A percentile compares a stretch with the other conserved stretches of the same genome.
Conservation (phyloP, 2,329 filamentous ascomycete genomes). For the Calonectria fujianensis region DNA sequence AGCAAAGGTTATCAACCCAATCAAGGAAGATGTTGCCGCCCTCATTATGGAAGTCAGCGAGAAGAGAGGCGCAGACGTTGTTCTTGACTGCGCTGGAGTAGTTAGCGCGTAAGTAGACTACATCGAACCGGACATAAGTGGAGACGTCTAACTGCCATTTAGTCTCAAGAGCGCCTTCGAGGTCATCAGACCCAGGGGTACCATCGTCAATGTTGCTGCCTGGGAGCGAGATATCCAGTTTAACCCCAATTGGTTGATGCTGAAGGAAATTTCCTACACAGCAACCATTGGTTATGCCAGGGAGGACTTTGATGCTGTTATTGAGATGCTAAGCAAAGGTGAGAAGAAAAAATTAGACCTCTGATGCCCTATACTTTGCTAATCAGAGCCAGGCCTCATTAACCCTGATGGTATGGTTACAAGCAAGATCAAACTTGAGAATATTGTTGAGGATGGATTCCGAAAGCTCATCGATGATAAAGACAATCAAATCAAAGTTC, state of each 20-base stretch:
- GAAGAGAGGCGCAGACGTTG: conserved; percentile 4
- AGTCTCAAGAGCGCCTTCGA: not conserved
- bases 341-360: not conserved
- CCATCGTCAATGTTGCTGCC: not conserved
- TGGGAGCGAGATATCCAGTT: conserved; percentile 10
- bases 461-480: conserved; percentile 5
- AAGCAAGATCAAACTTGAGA: conserved; percentile 8
- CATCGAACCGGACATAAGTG: no score
- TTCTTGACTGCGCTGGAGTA: conserved; percentile 6
- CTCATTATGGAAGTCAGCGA: not conserved
- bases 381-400: not conserved
- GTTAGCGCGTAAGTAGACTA: not conserved
- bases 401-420: conserved; percentile 5
- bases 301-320: not conserved
- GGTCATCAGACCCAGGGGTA: not conserved
- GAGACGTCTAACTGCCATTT: not conserved
- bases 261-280: conserved; percentile 1
- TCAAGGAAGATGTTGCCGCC: not conserved
- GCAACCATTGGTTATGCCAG: not conserved
- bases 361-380: not conserved
- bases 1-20: not conserved
- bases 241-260: not conserved
- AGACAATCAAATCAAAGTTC: conserved; percentile 8
- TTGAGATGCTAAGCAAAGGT: not conserved
- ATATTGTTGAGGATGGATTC: not conserved